Conservation (phyloP, 192 early-diverging fungal genomes). For the Lobosporangium transversale region DNA sequence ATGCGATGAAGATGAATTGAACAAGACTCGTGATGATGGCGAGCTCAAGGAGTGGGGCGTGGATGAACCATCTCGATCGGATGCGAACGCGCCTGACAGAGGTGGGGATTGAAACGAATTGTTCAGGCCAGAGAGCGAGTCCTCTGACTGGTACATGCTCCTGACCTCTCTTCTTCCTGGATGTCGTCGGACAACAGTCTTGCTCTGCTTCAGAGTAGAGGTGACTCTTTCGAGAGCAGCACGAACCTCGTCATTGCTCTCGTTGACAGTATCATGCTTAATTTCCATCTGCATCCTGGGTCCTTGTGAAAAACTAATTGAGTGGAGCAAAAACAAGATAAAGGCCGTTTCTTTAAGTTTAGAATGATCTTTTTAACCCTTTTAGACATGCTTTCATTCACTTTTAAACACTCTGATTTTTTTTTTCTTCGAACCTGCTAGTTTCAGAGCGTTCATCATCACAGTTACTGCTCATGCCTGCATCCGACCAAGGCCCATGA, state of each 20-base stretch:
- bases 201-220: constrained; percentile 43
- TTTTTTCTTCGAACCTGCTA: too few species aligned
- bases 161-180: constrained; percentile 48
- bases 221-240: constrained; percentile 43
- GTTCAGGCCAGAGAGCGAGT: constrained; percentile 15
- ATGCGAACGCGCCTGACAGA: constrained; percentile 17
- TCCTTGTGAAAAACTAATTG: constrained; percentile 31
- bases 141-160: constrained; percentile 51
- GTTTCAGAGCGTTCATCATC: constrained; percentile 55
- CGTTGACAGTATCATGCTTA: constrained; percentile 25
- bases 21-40: constrained; percentile 24
- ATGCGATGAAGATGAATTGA: constrained; percentile 16
- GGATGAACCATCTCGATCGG: constrained; percentile 18
- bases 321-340: neutral
- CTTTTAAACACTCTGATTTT: too few species aligned
- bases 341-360: neutral
- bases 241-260: constrained; percentile 46
- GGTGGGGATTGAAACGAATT: constrained; percentile 45
- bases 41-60: constrained; percentile 19
- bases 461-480: constrained; percentile 34
- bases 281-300: constrained; percentile 51
- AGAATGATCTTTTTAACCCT: neutral
- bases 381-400: too few species aligned
- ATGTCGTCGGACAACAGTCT: constrained; percentile 36
- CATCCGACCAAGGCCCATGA: constrained; percentile 49